These are phyloP conservation scores for Leishmania lainsoni DNA, from an alignment of 208 protist species.

Conservation along the genomic window DNA sequence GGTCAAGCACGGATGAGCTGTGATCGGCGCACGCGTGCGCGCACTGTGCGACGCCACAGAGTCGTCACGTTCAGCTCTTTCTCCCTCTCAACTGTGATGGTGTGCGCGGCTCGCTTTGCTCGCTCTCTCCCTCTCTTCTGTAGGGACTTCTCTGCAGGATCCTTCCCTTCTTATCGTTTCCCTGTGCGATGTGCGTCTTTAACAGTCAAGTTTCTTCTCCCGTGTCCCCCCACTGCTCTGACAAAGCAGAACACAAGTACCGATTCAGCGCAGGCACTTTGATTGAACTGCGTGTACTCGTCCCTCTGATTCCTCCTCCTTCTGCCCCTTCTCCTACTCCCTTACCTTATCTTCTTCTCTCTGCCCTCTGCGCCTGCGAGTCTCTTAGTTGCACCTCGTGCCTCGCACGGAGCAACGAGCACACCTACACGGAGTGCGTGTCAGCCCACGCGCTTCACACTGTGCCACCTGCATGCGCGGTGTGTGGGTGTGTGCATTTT, in stretches of 20 bases:
- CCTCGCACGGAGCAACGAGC: neutral
- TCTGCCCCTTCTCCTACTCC: neutral
- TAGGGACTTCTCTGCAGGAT: too few relatives aligned
- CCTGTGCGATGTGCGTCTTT: slow-evolving; percentile 7
- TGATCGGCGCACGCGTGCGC: neutral
- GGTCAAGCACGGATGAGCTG: neutral
- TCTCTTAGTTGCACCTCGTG: neutral
- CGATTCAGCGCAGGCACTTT: neutral
- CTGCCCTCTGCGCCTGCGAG: neutral
- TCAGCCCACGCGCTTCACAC: neutral
- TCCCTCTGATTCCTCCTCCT: neutral
- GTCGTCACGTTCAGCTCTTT: neutral
- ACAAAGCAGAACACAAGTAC: neutral
- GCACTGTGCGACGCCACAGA: neutral
- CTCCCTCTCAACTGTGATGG: neutral
- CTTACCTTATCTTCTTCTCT: neutral
- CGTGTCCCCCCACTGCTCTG: neutral
- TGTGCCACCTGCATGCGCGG: neutral
- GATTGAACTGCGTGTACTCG: neutral
- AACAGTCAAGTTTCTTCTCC: neutral
- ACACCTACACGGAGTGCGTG: neutral
- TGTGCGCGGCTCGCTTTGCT: neutral
- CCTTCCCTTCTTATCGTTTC: slow-evolving; percentile 3
- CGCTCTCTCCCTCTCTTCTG: slow-evolving; percentile 4
- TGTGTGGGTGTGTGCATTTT: neutral